phyloP scores from a whole-genome alignment of 2,329 filamentous ascomycete species.

The Ilyonectria robusta region DNA sequence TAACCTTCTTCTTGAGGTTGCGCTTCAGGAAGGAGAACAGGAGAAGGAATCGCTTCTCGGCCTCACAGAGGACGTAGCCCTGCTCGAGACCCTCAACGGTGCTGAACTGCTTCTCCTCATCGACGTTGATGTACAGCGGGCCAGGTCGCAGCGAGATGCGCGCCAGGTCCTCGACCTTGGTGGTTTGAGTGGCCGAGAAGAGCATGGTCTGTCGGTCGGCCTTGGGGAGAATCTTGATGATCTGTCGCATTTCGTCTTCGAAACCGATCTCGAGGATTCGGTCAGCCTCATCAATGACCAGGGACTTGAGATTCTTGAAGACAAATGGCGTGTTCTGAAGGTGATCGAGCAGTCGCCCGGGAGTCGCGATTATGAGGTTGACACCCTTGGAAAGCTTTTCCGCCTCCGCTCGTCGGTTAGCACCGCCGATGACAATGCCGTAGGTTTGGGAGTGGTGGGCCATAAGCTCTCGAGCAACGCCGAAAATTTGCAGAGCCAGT shows the following conservation, averaged over 20 bases:
- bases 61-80: slow-evolving; percentile 94
- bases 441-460: slow-evolving; percentile 93
- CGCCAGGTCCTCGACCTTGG: slow-evolving; percentile 97
- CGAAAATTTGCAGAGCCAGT: slow-evolving; percentile 95
- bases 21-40: slow-evolving; percentile 95
- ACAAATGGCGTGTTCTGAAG: slow-evolving; percentile 92
- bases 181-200: slow-evolving; percentile 99
- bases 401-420: slow-evolving; percentile 90
- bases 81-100: slow-evolving; percentile 96
- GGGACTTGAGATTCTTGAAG: slow-evolving; percentile 92
- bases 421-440: slow-evolving; percentile 95
- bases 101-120: slow-evolving; percentile 88
- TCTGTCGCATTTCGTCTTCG: slow-evolving; percentile 98
- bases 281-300: slow-evolving; percentile 97
- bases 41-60: slow-evolving; percentile 92
- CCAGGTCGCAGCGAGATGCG: slow-evolving; percentile 92
- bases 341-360: slow-evolving; percentile 93
- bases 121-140: slow-evolving; percentile 97
- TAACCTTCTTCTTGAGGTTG: slow-evolving; percentile 94
- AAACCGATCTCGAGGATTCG: slow-evolving; percentile 97
- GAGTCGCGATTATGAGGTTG: slow-evolving; percentile 94
- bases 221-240: slow-evolving; percentile 92
- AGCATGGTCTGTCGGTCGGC: slow-evolving; percentile 94
- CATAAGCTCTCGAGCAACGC: slow-evolving; percentile 94
- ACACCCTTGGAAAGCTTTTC: slow-evolving; percentile 96